phyloP scores from a whole-genome alignment of 805 yeast species.

The Ogataea nakhonphanomensis region DNA sequence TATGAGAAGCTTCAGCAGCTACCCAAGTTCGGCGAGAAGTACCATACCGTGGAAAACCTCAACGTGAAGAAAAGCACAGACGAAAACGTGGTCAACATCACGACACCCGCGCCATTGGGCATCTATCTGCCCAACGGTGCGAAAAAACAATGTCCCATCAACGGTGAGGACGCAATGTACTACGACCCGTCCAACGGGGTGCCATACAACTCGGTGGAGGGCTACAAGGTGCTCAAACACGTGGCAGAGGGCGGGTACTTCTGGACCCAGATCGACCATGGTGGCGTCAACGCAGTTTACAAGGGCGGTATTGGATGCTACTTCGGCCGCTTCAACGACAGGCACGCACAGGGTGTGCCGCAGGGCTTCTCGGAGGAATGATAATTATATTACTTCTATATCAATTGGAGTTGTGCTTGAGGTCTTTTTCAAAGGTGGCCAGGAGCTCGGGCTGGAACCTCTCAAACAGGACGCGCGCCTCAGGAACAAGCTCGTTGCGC shows the following conservation, averaged over 20 bases:
- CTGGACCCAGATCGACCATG: slow-evolving; percentile 50
- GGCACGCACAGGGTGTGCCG: slow-evolving; percentile 84
- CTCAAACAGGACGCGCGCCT: slow-evolving; percentile 40
- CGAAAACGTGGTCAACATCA: slow-evolving; percentile 46
- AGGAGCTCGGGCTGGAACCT: slow-evolving; percentile 58
- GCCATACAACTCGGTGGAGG: slow-evolving; percentile 79
- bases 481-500: slow-evolving; percentile 49
- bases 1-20: slow-evolving; percentile 43
- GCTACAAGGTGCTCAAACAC: slow-evolving; percentile 60
- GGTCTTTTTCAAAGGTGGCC: slow-evolving; percentile 32
- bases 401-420: slow-evolving; percentile 49
- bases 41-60: slow-evolving; percentile 38
- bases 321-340: slow-evolving; percentile 35
- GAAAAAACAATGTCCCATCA: slow-evolving; percentile 65
- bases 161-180: slow-evolving; percentile 77
- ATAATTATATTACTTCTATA: slow-evolving; percentile 2
- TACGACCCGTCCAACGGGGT: slow-evolving; percentile 87
- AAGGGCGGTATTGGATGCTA: slow-evolving; percentile 40
- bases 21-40: slow-evolving; percentile 63
- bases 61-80: slow-evolving; percentile 44
- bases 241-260: slow-evolving; percentile 52
- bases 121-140: slow-evolving; percentile 66
- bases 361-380: slow-evolving; percentile 55
- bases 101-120: slow-evolving; percentile 73
- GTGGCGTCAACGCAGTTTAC: slow-evolving; percentile 37